Conservation (phyloP, 768 basidiomycete genomes). For the Amanita muscaria region DNA sequence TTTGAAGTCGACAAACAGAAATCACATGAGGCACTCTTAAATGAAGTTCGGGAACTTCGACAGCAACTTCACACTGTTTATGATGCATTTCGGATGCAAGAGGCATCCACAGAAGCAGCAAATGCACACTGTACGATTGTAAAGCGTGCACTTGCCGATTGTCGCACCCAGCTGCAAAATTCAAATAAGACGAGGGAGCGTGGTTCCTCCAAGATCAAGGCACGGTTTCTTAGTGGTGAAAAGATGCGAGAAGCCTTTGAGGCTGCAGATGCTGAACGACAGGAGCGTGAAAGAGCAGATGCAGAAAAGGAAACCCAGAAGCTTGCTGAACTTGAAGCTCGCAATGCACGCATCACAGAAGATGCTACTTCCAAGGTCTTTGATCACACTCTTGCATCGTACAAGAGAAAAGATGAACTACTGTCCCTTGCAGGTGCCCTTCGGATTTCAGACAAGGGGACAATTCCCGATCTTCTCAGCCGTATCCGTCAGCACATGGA, state of each 20-base stretch:
- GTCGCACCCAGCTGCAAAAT: too few species aligned
- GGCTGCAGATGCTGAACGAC: not conserved
- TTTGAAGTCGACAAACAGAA: too few species aligned
- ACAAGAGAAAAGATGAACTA: not conserved
- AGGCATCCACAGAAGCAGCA: too few species aligned
- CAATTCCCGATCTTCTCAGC: not conserved
- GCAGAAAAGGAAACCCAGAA: constrained; percentile 7
- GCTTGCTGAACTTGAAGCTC: constrained; percentile 9
- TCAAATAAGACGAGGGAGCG: too few species aligned
- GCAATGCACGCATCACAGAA: constrained; percentile 2
- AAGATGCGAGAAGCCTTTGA: constrained; percentile 2
- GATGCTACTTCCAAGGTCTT: not conserved
- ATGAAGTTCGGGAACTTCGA: too few species aligned
- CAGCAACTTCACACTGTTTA: too few species aligned
- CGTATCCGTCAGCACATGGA: not conserved
- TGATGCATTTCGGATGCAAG: too few species aligned
- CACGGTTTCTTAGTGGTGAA: not conserved
- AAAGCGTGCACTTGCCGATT: too few species aligned
- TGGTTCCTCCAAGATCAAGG: too few species aligned
- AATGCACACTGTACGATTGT: too few species aligned
- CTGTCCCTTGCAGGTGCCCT: not conserved
- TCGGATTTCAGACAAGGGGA: not conserved
- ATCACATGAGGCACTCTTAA: too few species aligned
- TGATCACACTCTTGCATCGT: not conserved
- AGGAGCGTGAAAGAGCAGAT: not conserved